Evolutionary conservation across 345 rosid species (phyloP).

Genomic region (Salix brachista): DNA sequence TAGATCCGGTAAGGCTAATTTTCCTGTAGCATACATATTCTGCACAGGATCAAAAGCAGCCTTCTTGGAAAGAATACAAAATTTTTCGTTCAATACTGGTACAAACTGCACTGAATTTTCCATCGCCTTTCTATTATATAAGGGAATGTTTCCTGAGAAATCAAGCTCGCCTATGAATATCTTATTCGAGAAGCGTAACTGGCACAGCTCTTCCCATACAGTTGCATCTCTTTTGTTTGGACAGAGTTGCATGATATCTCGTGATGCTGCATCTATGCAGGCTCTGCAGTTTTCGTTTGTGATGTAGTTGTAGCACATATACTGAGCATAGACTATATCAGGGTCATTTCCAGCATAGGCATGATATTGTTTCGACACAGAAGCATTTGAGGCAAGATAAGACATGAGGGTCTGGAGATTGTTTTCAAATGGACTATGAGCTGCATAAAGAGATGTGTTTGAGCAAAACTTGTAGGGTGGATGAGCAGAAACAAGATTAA

Average conservation of each 20-base stretch:
- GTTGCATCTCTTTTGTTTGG: constrained; percentile 15
- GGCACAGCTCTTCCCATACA: constrained; percentile 40
- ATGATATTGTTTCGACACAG: constrained; percentile 1
- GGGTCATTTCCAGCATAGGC: constrained; percentile 18
- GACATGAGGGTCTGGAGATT: constrained; percentile 2
- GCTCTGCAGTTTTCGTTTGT: constrained; percentile 7
- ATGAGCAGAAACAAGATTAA: constrained; percentile 12
- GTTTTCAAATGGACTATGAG: background rate
- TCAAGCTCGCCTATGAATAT: constrained; percentile 29
- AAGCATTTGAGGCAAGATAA: constrained; percentile 16
- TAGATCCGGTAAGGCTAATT: background rate
- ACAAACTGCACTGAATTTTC: constrained; percentile 17
- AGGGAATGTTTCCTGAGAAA: constrained; percentile 17
- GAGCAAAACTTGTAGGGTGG: constrained; percentile 17
- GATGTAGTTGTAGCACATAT: constrained; percentile 33
- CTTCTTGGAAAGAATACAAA: constrained; percentile 13
- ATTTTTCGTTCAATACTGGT: constrained; percentile 15
- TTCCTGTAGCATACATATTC: constrained; percentile 9
- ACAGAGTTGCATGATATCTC: constrained; percentile 24
- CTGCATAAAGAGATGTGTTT: background rate
- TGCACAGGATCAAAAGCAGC: constrained; percentile 16
- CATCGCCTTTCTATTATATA: constrained; percentile 11
- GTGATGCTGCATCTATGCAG: constrained; percentile 19
- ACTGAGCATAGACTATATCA: constrained; percentile 23
- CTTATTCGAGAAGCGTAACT: constrained; percentile 25